Evolutionary conservation across 441 rosid species (phyloP).

Genomic region (Erodium trifolium): DNA sequence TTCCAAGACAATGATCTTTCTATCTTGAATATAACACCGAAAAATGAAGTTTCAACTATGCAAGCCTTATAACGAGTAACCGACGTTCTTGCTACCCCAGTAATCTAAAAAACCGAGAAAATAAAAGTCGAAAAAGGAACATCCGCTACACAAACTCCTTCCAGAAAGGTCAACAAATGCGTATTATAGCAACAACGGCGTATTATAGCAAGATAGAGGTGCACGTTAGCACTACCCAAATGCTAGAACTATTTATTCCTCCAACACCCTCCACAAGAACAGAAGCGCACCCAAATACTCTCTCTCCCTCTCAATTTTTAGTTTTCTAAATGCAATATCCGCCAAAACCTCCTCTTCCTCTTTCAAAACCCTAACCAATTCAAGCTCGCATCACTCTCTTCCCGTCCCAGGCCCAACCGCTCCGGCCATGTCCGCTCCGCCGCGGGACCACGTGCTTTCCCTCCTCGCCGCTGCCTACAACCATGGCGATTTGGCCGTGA

Average conservation of each 20-base stretch:
- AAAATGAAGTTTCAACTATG: no score
- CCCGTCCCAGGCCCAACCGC: background rate
- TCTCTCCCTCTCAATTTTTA: background rate
- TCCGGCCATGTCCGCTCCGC: slow-evolving; percentile 25
- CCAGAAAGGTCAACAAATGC: no score
- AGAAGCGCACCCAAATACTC: background rate
- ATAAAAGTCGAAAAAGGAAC: no score
- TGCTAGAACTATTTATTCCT: background rate
- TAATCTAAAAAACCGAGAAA: no score
- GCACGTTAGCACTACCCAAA: no score
- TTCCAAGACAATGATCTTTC: no score
- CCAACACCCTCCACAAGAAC: background rate
- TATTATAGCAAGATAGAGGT: no score
- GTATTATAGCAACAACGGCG: no score
- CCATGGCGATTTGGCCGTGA: slow-evolving; percentile 86
- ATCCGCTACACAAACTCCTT: no score
- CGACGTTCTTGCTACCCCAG: no score
- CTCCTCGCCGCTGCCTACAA: slow-evolving; percentile 83
- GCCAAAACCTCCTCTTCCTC: slow-evolving; percentile 1
- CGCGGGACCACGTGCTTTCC: slow-evolving; percentile 66
- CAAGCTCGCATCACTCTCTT: background rate
- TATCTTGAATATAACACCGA: no score
- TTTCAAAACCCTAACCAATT: background rate
- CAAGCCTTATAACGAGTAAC: no score
- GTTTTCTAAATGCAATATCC: background rate